Percentiles rank a stretch among this genome's conserved stretches.
Evolutionary conservation across 2,329 filamentous ascomycete species (phyloP).

Genomic region (Colletotrichum plurivorum): DNA sequence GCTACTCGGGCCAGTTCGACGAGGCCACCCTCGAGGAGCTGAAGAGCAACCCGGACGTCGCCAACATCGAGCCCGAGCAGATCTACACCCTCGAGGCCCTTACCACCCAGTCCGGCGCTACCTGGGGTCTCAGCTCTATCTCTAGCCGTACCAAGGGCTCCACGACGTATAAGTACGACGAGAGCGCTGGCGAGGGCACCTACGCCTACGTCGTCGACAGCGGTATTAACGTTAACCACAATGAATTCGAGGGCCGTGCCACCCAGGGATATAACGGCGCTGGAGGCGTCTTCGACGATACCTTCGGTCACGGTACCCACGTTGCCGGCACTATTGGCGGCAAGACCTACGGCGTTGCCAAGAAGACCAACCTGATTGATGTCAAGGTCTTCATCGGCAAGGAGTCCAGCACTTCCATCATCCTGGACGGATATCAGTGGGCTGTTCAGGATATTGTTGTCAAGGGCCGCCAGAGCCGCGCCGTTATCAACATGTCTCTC

Average conservation of each 20-base stretch:
- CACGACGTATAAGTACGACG: conserved; percentile 51
- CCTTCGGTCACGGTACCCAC: conserved; percentile 60
- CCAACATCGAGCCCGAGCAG: conserved; percentile 27
- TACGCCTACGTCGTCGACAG: conserved; percentile 59
- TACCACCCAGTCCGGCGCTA: conserved; percentile 51
- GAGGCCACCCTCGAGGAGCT: conserved; percentile 56
- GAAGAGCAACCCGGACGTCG: conserved; percentile 50
- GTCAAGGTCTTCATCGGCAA: conserved; percentile 60
- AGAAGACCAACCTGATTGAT: conserved; percentile 57
- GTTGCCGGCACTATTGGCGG: conserved; percentile 54
- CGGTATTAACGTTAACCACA: conserved; percentile 48
- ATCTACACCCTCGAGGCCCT: conserved; percentile 28
- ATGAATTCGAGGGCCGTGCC: conserved; percentile 52
- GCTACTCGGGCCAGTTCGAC: conserved; percentile 61
- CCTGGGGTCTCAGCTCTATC: conserved; percentile 62
- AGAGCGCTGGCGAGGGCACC: conserved; percentile 51
- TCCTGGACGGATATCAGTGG: conserved; percentile 52
- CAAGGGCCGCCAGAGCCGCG: conserved; percentile 45
- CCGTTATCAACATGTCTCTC: conserved; percentile 63
- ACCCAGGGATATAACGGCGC: conserved; percentile 41
- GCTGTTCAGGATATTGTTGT: conserved; percentile 50
- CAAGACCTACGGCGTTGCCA: conserved; percentile 57
- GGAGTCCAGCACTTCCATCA: conserved; percentile 47
- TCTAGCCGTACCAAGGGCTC: conserved; percentile 48
- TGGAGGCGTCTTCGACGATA: conserved; percentile 47